Percentiles rank a stretch among this genome's conserved stretches.
phyloP scores from a whole-genome alignment of 257 asterid genomes.

The Lavandula angustifolia region DNA sequence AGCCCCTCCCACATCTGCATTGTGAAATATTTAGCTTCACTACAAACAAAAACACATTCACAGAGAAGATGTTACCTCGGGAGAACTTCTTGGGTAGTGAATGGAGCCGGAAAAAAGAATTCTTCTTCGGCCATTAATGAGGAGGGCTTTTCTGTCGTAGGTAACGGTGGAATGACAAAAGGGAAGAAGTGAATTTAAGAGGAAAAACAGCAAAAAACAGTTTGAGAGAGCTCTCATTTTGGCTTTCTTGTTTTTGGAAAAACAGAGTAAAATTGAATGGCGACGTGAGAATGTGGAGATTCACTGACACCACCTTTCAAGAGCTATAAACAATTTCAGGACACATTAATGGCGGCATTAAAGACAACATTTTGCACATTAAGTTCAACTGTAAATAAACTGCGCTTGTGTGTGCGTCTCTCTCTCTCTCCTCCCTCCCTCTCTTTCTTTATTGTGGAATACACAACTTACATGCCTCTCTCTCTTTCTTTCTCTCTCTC shows the following conservation, averaged over 20 bases:
- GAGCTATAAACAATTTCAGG: slow-evolving; percentile 11
- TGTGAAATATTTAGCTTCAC: slow-evolving; percentile 13
- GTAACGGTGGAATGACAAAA: slow-evolving; percentile 60
- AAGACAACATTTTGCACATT: slow-evolving; percentile 23
- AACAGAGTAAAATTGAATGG: slow-evolving; percentile 25
- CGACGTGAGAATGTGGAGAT: slow-evolving; percentile 36
- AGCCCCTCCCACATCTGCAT: slow-evolving; percentile 99
- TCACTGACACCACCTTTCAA: slow-evolving; percentile 35
- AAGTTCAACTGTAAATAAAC: not conserved
- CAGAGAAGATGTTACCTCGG: slow-evolving; percentile 51
- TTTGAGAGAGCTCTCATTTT: slow-evolving; percentile 54
- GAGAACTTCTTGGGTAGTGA: slow-evolving; percentile 95
- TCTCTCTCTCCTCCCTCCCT: not conserved
- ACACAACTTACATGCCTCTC: not conserved
- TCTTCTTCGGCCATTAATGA: slow-evolving; percentile 79
- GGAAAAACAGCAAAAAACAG: slow-evolving; percentile 42
- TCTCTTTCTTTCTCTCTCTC: not conserved
- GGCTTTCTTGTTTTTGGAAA: slow-evolving; percentile 10
- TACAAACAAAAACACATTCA: not conserved
- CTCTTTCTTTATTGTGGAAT: not conserved
- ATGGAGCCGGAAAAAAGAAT: slow-evolving; percentile 87
- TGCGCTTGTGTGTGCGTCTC: slow-evolving; percentile 9
- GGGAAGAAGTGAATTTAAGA: slow-evolving; percentile 38
- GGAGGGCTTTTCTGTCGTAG: slow-evolving; percentile 72
- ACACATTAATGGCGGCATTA: slow-evolving; percentile 27